These are phyloP conservation scores for Eragrostis nindensis DNA, from an alignment of 176 grass and related monocot genomes.

Conservation along the genomic window DNA sequence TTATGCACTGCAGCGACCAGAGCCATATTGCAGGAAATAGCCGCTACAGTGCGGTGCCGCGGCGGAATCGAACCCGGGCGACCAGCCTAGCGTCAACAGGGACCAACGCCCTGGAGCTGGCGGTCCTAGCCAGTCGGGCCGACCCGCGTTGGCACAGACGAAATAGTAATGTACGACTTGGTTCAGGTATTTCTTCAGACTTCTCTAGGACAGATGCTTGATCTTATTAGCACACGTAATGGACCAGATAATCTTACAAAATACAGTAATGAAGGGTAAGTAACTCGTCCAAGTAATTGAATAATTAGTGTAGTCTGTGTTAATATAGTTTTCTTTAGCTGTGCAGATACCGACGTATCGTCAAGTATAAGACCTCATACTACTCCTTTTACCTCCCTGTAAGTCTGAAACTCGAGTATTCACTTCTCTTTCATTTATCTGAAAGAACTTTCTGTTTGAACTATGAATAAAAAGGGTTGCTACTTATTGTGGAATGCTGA, in stretches of 20 bases:
- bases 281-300: neutral
- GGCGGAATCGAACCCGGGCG: too few species aligned
- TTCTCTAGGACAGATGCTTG: conserved; percentile 66
- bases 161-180: conserved; percentile 5
- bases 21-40: too few species aligned
- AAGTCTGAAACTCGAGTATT: conserved; percentile 10
- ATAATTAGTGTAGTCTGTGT: neutral
- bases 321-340: conserved; percentile 2
- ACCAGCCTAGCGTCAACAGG: too few species aligned
- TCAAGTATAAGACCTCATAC: conserved; percentile 66
- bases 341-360: conserved; percentile 59
- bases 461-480: neutral
- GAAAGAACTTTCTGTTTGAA: neutral
- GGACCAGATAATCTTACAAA: conserved; percentile 43
- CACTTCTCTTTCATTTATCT: neutral
- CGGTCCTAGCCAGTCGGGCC: too few species aligned
- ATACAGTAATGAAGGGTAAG: conserved; percentile 60
- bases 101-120: too few species aligned
- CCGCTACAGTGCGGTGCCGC: too few species aligned
- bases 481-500: neutral
- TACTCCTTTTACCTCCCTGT: conserved; percentile 76
- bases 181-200: conserved; percentile 57
- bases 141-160: too few species aligned
- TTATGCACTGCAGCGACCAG: too few species aligned
- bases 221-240: conserved; percentile 56